Base-by-base conservation (phyloP, 2,329 filamentous ascomycete genomes). In the Cytospora leucostoma region DNA sequence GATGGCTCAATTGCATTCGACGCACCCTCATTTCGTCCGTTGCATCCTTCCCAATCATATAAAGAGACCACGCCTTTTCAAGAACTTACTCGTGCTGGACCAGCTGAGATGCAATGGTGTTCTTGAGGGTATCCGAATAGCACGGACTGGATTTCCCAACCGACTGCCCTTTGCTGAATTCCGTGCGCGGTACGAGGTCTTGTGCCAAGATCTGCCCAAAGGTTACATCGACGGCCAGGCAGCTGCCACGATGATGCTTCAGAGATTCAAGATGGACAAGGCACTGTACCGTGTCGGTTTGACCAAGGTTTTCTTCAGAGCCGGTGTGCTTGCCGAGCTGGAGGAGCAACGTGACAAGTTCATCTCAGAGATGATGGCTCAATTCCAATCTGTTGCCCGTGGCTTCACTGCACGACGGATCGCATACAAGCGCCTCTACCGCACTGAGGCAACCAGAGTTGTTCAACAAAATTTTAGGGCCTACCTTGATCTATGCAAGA, bases 41-140 rank as follows among this genome's bases (percentile, higher is more conserved):
- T 99, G 95, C 74, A 99, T 99, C 66, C 83, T 99, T 65, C 96
- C 95, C 4, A 99, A 99, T 73, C 95, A 99, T 80, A 97, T 97
- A 77, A 99, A 99, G 77, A 86, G 89, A 32, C 92, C 95, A 0
- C 99, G 99, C 76, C 90, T 93, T 73, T 92, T 98, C 75, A 91
- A 90, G 72, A 92, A 91, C 3, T 86, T 93, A 2, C 85, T 99
- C n/a, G 96, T 99, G 1, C 83, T 99, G 7, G 95, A 99, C 71
- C 96, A 99, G 74, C 80, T 99, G n/a, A 88, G 95, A 59, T 99
- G 95, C 78, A 99, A 99, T 74, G 95, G 95, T 90, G 95, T 99
- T 3, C 82, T 99, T n/a, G 95, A 99, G 78, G 95, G 95, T 66
- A 99, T 99, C 72, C 87, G 95, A 66, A 99, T 99, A 75, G 95